phyloP scores from a whole-genome alignment of 768 basidiomycete species.

The Panus rudis region DNA sequence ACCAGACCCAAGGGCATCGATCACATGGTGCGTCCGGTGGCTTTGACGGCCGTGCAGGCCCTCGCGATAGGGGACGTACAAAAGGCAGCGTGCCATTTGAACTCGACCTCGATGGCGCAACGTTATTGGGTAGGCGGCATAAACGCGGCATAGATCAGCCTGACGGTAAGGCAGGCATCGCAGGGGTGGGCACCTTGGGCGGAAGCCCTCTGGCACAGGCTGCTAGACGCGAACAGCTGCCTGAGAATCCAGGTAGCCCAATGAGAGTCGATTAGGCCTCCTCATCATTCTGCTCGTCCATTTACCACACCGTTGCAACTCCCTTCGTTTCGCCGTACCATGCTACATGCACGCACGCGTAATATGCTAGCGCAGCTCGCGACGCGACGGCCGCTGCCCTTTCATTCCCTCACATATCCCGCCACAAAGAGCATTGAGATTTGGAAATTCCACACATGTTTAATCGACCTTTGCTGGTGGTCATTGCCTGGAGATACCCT shows the following conservation, averaged over 20 bases:
- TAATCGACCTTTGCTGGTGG: too few relatives aligned
- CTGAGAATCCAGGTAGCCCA: constrained; percentile 13
- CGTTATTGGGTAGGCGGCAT: constrained; percentile 71
- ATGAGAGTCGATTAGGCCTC: constrained; percentile 9
- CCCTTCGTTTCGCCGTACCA: not conserved
- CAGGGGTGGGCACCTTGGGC: not conserved
- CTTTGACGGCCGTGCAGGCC: constrained; percentile 66
- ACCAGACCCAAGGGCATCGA: too few relatives aligned
- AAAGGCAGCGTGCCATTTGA: constrained; percentile 50
- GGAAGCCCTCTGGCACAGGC: constrained; percentile 9
- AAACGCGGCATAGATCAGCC: constrained; percentile 23
- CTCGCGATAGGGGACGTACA: constrained; percentile 45
- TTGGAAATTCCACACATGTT: too few relatives aligned
- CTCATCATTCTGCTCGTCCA: not conserved
- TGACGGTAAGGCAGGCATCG: not conserved
- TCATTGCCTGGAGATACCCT: too few relatives aligned
- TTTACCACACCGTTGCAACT: not conserved
- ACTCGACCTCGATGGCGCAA: constrained; percentile 81
- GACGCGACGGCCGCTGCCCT: too few relatives aligned
- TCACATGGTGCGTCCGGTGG: not conserved
- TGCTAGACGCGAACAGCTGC: not conserved
- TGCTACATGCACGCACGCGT: too few relatives aligned
- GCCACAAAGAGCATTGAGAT: too few relatives aligned
- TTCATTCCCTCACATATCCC: too few relatives aligned
- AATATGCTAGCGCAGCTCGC: too few relatives aligned